Evolutionary conservation across 1,284 basidiomycete species (phyloP), one percentile per base, ranked within the genome.

Genomic region (Rhizoctonia solani): DNA sequence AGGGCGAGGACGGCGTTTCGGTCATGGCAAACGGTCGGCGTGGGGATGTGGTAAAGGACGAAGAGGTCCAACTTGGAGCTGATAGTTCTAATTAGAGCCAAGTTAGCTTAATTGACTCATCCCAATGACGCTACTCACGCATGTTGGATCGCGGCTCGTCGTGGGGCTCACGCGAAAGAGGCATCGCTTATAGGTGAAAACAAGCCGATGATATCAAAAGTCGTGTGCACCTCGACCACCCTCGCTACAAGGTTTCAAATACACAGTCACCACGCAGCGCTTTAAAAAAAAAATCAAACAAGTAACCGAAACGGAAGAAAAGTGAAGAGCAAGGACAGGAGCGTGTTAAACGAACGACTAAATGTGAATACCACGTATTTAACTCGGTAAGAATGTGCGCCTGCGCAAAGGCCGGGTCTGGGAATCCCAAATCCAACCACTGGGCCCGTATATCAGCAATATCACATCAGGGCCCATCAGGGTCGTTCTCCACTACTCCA

Each of bases 401-500:
- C 58, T 63, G 58, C 58, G 58, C 44, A 39, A 16, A 41, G 58
- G 58, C 58, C 58, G 58, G 46, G 58, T 32, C 30, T 52, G 58
- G 58, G 58, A 63, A 56, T 34, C 32, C n/a, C 30, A n/a, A 3
- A n/a, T 13, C 47, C 29, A 50, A 25, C 47, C 23, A 1, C n/a
- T 3, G n/a, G 8, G 14, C n/a, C 19, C 44, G 44, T 46, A 39
- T 39, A 39, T 46, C 44, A 9, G 21, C n/a, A 16, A 56, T 56
- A 56, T 56, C 54, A 56, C 39, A 56, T 56, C 54, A 56, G 54
- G 54, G 54, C 44, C 39, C n/a, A n/a, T n/a, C n/a, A n/a, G n/a
- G n/a, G n/a, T n/a, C n/a, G n/a, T n/a, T n/a, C n/a, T n/a, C n/a
- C n/a, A n/a, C n/a, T n/a, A 42, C 23, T 8, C 14, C 25, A 16